These are phyloP conservation scores for Phytopythium aichiense DNA, from an alignment of 352 stramenopile species.

Conservation along the genomic window DNA sequence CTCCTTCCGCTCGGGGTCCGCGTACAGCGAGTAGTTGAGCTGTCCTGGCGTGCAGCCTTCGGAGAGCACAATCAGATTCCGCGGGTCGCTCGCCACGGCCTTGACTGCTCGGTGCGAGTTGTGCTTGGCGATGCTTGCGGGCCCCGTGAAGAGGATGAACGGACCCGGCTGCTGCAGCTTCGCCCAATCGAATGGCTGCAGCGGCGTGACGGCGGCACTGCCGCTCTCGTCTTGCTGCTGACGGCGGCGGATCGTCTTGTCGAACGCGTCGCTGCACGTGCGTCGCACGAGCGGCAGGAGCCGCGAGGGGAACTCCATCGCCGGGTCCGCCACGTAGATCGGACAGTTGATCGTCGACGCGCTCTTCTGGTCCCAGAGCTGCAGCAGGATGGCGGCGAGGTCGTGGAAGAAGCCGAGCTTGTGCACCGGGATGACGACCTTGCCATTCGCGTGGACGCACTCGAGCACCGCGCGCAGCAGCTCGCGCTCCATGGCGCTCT, in stretches of 20 bases:
- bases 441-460: conserved; percentile 65
- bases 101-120: conserved; percentile 70
- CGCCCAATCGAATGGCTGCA: conserved; percentile 73
- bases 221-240: not conserved
- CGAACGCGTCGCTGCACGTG: conserved; percentile 51
- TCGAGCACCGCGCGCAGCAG: conserved; percentile 76
- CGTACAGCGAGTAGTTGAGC: conserved; percentile 81
- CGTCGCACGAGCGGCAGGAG: conserved; percentile 59
- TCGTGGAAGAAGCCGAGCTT: conserved; percentile 81
- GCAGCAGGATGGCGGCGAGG: conserved; percentile 59
- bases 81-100: conserved; percentile 51
- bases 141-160: conserved; percentile 78
- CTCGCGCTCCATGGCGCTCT: conserved; percentile 75
- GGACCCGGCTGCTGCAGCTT: conserved; percentile 50
- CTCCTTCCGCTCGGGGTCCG: conserved; percentile 65
- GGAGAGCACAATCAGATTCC: conserved; percentile 83
- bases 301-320: conserved; percentile 51
- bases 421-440: conserved; percentile 83
- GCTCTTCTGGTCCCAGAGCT: conserved; percentile 58
- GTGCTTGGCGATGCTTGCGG: conserved; percentile 67
- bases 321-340: conserved; percentile 64
- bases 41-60: conserved; percentile 77
- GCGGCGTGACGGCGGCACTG: not conserved
- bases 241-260: conserved; percentile 8
- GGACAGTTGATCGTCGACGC: conserved; percentile 27